phyloP scores from a whole-genome alignment of 192 early-diverging fungal species.

The Entomortierella chlamydospora region DNA sequence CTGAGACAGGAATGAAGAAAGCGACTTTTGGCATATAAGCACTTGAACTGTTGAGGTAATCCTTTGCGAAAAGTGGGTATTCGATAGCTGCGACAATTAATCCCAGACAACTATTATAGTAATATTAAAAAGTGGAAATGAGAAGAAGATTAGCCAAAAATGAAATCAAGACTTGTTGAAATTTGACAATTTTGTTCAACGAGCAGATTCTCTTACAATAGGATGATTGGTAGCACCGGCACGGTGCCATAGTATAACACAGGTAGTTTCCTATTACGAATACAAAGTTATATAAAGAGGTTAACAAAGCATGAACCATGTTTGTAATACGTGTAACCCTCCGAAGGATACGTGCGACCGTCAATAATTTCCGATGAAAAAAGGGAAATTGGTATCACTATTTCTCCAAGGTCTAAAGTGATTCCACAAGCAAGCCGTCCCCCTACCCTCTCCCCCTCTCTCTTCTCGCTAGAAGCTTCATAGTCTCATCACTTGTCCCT shows the following conservation, averaged over 20 bases:
- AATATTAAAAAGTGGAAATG: background rate
- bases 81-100: slow-evolving; percentile 24
- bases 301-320: background rate
- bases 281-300: background rate
- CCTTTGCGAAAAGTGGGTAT: slow-evolving; percentile 28
- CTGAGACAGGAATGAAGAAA: slow-evolving; percentile 33
- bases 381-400: no score
- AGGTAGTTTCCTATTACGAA: slow-evolving; percentile 21
- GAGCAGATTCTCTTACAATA: slow-evolving; percentile 48
- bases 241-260: slow-evolving; percentile 25
- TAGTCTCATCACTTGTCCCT: no score
- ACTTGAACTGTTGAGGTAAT: slow-evolving; percentile 25
- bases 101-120: slow-evolving; percentile 21
- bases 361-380: background rate
- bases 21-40: slow-evolving; percentile 41
- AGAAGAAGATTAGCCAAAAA: background rate
- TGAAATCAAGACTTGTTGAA: no score
- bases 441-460: no score
- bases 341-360: background rate
- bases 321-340: slow-evolving; percentile 26
- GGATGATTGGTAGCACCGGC: slow-evolving; percentile 30
- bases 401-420: no score
- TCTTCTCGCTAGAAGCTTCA: no score
- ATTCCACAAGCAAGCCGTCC: no score
- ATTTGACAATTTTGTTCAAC: no score